Conservation (phyloP, 1,284 basidiomycete species). For the Spongispora temasekensis region DNA sequence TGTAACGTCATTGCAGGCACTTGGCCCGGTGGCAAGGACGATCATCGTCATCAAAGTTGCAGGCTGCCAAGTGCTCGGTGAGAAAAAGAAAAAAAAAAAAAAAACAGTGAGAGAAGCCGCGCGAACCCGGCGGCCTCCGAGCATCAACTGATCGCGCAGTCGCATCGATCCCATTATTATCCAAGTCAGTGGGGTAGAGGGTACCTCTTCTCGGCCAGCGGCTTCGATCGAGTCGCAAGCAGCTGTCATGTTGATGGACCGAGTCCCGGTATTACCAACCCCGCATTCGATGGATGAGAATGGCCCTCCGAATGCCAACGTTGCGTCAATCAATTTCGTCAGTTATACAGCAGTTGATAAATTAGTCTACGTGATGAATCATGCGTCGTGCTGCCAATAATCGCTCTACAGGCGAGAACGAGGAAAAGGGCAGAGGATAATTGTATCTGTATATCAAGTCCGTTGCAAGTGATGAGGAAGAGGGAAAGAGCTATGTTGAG, state of each 20-base stretch:
- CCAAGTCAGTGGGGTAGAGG: background rate
- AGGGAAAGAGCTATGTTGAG: too few species aligned
- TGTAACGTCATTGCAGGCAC: too few species aligned
- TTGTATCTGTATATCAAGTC: slow-evolving; percentile 7
- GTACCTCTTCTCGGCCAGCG: background rate
- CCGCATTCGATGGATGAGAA: too few species aligned
- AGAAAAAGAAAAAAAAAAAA: too few species aligned
- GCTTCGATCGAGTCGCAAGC: background rate
- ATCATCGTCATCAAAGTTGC: too few species aligned
- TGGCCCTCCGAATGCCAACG: background rate
- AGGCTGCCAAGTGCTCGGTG: too few species aligned
- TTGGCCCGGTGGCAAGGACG: too few species aligned
- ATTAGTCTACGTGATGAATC: slow-evolving; percentile 23
- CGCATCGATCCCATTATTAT: background rate
- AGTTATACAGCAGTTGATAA: slow-evolving; percentile 16
- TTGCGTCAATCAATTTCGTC: background rate
- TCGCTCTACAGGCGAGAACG: background rate
- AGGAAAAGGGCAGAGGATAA: slow-evolving; percentile 1
- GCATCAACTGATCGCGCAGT: too few species aligned
- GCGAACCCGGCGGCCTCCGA: too few species aligned
- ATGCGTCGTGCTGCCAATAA: slow-evolving; percentile 1
- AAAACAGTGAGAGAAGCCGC: too few species aligned
- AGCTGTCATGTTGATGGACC: too few species aligned
- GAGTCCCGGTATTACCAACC: too few species aligned
- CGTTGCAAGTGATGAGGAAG: background rate